Percentiles rank a stretch among this genome's conserved stretches.
phyloP scores from a whole-genome alignment of 1,284 basidiomycete genomes.

The Binderoboletus segoi region DNA sequence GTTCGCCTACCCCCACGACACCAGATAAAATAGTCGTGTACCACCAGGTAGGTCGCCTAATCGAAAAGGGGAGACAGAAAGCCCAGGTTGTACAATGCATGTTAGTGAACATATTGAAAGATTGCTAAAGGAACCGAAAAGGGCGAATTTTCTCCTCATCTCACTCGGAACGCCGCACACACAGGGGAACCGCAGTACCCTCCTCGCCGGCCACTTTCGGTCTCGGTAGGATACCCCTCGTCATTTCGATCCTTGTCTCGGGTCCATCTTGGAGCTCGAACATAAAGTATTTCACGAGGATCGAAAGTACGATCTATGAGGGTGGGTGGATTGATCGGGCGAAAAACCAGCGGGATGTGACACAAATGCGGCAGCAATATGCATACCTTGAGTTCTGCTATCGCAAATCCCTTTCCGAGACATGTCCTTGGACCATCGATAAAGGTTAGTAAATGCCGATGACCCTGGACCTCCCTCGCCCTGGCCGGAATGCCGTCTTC shows the following conservation, averaged over 20 bases:
- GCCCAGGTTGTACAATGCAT: no score
- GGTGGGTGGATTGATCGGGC: neutral
- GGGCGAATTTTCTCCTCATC: no score
- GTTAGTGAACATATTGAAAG: no score
- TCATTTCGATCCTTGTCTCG: constrained; percentile 40
- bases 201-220: constrained; percentile 47
- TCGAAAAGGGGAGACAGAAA: no score
- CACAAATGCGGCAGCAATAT: no score
- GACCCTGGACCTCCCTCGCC: constrained; percentile 29
- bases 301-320: constrained; percentile 45
- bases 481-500: constrained; percentile 20
- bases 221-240: constrained; percentile 40
- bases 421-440: constrained; percentile 35
- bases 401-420: constrained; percentile 35
- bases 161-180: constrained; percentile 31
- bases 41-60: no score
- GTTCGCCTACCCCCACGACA: no score
- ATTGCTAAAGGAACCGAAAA: no score
- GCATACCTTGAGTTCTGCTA: constrained; percentile 36
- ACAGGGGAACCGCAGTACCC: constrained; percentile 45
- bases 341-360: neutral
- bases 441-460: constrained; percentile 34
- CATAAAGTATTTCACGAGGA: constrained; percentile 47
- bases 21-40: no score
- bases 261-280: constrained; percentile 49